Base-by-base conservation (phyloP, 1,284 basidiomycete species). In the Cutaneotrichosporon spelunceum region DNA sequence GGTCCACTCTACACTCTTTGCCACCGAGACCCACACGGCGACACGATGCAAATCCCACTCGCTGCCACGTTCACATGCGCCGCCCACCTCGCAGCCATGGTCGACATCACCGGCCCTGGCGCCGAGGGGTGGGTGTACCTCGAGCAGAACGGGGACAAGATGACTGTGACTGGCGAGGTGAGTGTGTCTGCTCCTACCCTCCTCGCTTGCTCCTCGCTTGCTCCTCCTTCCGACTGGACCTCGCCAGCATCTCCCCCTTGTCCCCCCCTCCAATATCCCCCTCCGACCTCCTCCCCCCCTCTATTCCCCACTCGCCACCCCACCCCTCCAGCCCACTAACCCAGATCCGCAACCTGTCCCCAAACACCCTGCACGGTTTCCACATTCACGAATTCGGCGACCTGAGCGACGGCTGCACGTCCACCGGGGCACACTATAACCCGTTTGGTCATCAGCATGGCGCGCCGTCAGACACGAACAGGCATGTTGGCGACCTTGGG, bases 401-500 rank as follows among this genome's bases (percentile, higher is more conserved):
- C 59, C 14, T 62, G n/a, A 45, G 52, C 13, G 24, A 19, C 7
- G 63, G 54, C 49, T 64, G 63, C 30, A n/a, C 27, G 44, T 30
- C 30, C 19, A 47, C 60, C 9, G 60, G 57, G 42, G 53, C 45
- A 2, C 63, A 64, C 49, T 59, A 44, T 39, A 64, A 64, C 57
- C 60, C 60, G 3, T 61, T 33, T 57, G 53, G 56, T 13, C 58
- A 42, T 21, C 29, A 29, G 11, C 63, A 64, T 57, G 63, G 63
- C 24, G 63, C 56, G 21, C 63, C 60, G 19, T 16, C 26, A 23
- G 60, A 55, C 54, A 33, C 57, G 48, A 24, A 24, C 27, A 53
- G 63, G 26, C 63, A 64, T 30, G 42, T 59, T 26, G 63, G 63
- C 10, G 63, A 64, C 57, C 63, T 64, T 9, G 63, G 63, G 42